Base-by-base conservation (phyloP, 495 filamentous ascomycete genomes). In the Tuber aestivum region DNA sequence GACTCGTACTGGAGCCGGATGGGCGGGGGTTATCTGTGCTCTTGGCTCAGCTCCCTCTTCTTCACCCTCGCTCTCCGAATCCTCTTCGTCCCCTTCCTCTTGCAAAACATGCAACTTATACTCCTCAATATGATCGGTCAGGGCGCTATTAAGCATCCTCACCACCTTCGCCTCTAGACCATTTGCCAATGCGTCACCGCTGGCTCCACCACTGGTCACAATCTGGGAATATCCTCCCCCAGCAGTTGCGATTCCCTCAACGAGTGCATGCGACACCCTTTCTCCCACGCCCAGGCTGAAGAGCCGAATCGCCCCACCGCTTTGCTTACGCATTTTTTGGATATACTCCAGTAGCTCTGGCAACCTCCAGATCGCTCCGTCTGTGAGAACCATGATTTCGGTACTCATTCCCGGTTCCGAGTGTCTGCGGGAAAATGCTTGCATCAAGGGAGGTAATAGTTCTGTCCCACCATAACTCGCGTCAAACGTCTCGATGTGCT, bases 211-310 rank as follows among this genome's bases (percentile, higher is more conserved):
- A 40, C 87, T 82, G 7, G 85, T 84, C 1, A 92, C 89, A 1
- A 86, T 81, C 79, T 92, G 89, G 0, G 88, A 84, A 74, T 91
- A 90, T 8, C 91, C 91, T n/a, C 90, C 89, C 2, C 90, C 90
- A 48, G 89, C 89, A 65, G 87, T 84, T 1, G 91, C 90, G 45
- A 92, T 83, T 1, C 91, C 91, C 74, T 92, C 89, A 56, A 93
- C 87, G 10, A 93, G 84, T 1, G 88, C 83, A 81, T 91, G 89
- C 48, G 89, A 91, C n/a, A 89, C 89, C 16, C 80, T 83, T 56
- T 84, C 79, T 1, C 91, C 91, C 77, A 93, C 89, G 6, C 90
- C 91, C 9, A 93, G 83, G 14, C 88, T 86, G 73, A 92, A 92
- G 40, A 92, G 86, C 1, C 91, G 86, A 41, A 90, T 86, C 5